phyloP scores from a whole-genome alignment of 768 basidiomycete species.

The Clavaria fumosa region DNA sequence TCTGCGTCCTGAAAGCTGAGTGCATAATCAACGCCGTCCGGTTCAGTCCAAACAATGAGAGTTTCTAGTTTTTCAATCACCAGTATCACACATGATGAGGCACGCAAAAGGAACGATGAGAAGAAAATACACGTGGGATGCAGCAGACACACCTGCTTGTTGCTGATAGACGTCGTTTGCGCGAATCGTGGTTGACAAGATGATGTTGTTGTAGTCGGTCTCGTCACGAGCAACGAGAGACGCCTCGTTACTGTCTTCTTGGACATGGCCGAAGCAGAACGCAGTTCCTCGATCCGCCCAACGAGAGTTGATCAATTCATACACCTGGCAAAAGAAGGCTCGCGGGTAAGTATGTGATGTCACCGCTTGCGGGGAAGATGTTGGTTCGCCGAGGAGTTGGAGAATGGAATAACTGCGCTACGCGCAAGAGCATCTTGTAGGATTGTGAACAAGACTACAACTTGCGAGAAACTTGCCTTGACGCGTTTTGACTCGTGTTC shows the following conservation, averaged over 20 bases:
- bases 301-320: slow-evolving; percentile 77
- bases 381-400: not conserved
- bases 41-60: slow-evolving; percentile 97
- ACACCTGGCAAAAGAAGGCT: slow-evolving; percentile 43
- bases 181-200: slow-evolving; percentile 69
- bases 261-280: slow-evolving; percentile 83
- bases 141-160: slow-evolving; percentile 52
- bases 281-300: slow-evolving; percentile 98
- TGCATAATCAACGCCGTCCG: slow-evolving; percentile 87
- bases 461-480: slow-evolving; percentile 41
- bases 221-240: slow-evolving; percentile 77
- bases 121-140: slow-evolving; percentile 8
- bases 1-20: slow-evolving; percentile 94
- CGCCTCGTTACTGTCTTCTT: slow-evolving; percentile 61
- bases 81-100: not conserved
- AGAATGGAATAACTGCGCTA: not conserved
- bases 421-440: no score
- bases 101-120: no score
- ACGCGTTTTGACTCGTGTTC: slow-evolving; percentile 76
- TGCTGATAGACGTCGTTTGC: slow-evolving; percentile 75
- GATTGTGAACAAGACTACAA: no score
- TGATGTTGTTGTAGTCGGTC: slow-evolving; percentile 50
- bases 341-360: slow-evolving; percentile 10
- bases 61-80: slow-evolving; percentile 45
- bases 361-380: slow-evolving; percentile 10